These are phyloP conservation scores for Stentor roeselii DNA, from an alignment of 73 alveolate species.

Conservation along the genomic window DNA sequence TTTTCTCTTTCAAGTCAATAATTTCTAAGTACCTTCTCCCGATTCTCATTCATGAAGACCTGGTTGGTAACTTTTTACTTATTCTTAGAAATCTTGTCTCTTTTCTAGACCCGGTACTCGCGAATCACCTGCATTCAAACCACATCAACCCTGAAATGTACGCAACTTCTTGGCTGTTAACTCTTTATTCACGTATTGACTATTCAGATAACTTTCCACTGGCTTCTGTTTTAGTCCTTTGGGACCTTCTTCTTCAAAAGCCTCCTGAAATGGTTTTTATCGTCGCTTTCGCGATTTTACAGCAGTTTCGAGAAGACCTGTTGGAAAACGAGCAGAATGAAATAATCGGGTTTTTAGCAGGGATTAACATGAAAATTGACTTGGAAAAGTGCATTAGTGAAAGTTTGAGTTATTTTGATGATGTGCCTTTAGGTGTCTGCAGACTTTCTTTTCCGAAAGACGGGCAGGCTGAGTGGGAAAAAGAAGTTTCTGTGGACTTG, in stretches of 20 bases:
- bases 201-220: background rate
- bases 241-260: background rate
- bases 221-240: background rate
- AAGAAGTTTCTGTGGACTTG: background rate
- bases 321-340: slow-evolving; percentile 4
- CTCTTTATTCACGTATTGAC: background rate
- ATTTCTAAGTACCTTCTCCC: background rate
- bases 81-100: background rate
- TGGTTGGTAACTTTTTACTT: background rate
- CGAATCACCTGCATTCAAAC: background rate
- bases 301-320: background rate
- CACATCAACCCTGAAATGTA: slow-evolving; percentile 21
- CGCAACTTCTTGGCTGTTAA: slow-evolving; percentile 20
- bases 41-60: background rate
- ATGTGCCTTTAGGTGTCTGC: background rate
- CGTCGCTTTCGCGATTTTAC: background rate
- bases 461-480: background rate
- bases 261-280: background rate
- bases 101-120: background rate
- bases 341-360: background rate
- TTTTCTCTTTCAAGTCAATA: background rate
- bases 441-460: background rate
- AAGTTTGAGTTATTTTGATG: background rate
- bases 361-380: background rate
- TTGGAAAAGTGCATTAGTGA: slow-evolving; percentile 6